Evolutionary conservation across 148 eudicot genomes (phyloP), one percentile per base, ranked within the genome.

Genomic region (Diospyros lotus): DNA sequence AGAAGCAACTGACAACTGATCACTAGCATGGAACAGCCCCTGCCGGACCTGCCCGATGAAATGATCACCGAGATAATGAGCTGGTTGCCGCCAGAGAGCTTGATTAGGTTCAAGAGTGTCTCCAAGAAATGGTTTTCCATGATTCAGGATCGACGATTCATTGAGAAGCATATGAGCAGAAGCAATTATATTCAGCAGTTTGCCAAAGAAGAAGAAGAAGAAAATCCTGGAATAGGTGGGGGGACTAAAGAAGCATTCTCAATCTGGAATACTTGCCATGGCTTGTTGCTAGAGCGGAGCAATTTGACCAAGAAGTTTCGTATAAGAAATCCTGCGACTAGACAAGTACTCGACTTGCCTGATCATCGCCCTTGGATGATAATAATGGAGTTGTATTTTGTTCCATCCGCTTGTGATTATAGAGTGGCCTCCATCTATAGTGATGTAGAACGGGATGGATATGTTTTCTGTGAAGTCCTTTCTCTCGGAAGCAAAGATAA

Each of bases 11-110:
- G 28, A 28, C 28, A 28, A 28, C 28, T 28, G 28, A 28, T 28
- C 28, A 28, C 28, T 28, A 28, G 28, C 28, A 28, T 28, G 28
- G 28, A 28, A 28, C 28, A 28, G 51, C 1, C 4, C 1, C 51
- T 48, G 51, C 51, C 28, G 28, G 28, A 28, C 59, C 53, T 77
- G 0, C 80, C 75, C 12, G 17, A 7, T 39, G 80, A 77, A 62
- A 43, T 77, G 3, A 77, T 71, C 4, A 8, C 45, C 13, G 80
- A 70, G 53, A 77, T 77, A 28, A 13, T 77, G 54, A 70, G 80
- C 42, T 61, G 80, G 69, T 56, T 77, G 69, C 80, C 80, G 9
- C 69, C 55, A 18, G n/a, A 39, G 8, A 28, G 44, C 12, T 4
- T 74, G 15, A 1, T 52, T 61, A 65, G 61, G 17, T 63, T 64